Evolutionary conservation across 441 rosid genomes (phyloP).

Genomic region (Brassica hybrid): DNA sequence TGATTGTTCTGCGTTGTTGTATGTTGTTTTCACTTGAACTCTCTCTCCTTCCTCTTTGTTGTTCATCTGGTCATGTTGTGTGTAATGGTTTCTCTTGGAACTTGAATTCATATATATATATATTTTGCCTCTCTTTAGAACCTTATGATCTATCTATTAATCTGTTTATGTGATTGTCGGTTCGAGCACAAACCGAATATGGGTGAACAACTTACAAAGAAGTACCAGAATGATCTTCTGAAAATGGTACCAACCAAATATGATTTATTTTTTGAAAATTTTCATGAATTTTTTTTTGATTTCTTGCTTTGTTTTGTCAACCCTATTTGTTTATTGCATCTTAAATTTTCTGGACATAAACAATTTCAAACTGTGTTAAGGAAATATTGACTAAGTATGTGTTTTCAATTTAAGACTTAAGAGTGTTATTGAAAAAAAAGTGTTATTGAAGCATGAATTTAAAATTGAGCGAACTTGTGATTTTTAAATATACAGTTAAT

Average conservation of each 20-base stretch:
- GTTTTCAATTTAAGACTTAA: too few species aligned
- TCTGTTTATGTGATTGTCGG: background rate
- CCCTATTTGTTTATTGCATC: background rate
- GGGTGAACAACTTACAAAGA: background rate
- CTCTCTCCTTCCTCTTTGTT: conserved; percentile 19
- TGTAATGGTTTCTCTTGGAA: conserved; percentile 49
- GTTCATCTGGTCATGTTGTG: conserved; percentile 28
- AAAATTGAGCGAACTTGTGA: too few species aligned
- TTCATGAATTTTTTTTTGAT: background rate
- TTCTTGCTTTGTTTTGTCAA: background rate
- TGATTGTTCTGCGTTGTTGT: conserved; percentile 39
- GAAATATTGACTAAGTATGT: background rate
- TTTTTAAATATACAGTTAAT: too few species aligned
- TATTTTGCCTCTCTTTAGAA: conserved; percentile 9
- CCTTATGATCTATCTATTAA: conserved; percentile 3
- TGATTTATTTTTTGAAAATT: background rate
- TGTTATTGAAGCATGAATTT: too few species aligned
- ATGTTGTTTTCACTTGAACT: conserved; percentile 3
- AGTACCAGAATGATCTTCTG: background rate
- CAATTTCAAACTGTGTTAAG: background rate
- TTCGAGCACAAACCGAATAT: background rate
- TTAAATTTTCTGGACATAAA: background rate
- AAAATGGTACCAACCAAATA: background rate
- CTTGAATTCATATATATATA: conserved; percentile 32
- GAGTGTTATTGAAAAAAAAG: too few species aligned